Base-by-base conservation (phyloP, 805 yeast genomes). In the Metschnikowia continentalis region DNA sequence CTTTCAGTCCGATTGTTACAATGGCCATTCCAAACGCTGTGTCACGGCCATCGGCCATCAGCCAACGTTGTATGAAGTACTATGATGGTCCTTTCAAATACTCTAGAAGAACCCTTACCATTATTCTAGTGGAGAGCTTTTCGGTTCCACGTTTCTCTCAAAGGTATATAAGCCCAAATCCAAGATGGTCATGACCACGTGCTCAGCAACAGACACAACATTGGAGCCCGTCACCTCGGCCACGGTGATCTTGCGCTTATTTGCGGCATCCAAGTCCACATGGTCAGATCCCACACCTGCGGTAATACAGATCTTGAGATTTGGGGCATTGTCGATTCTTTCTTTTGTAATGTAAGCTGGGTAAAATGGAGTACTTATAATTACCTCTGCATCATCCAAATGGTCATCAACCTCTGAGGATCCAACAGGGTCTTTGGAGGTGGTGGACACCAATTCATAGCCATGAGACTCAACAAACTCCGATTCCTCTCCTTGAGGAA, bases 251-350 rank as follows among this genome's bases (percentile, higher is more conserved):
- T 80, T 78, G 53, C 73, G 72, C 56, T 79, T 82, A 58, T 82
- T 80, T 56, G 88, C 83, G 59, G 86, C 86, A 58, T 77, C 77
- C 60, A 87, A 75, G 62, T 86, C 92, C 55, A 86, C 76, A 68
- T 87, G 94, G 65, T 87, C 94, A 19, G 90, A 83, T 11, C 95
- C 95, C 53, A 87, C 90, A 60, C 94, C 95, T 8, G 95, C 95
- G 45, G 91, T 87, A 59, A 86, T 76, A 53, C 83, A 73, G 47
- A 84, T 63, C 72, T 85, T 86, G 68, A 87, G 77, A 48, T 84
- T 85, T 65, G 83, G 82, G 33, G 92, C 91, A 62, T 79, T 78
- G 46, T 72, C 81, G 55, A 87, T 77, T 61, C 92, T 77, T 59
- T 82, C 85, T 52, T 76, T 74, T 50, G 84, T 79, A 65, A 87